Evolutionary conservation across 352 stramenopile genomes (phyloP).

Genomic region (Phytopythium cucurbitacearum): DNA sequence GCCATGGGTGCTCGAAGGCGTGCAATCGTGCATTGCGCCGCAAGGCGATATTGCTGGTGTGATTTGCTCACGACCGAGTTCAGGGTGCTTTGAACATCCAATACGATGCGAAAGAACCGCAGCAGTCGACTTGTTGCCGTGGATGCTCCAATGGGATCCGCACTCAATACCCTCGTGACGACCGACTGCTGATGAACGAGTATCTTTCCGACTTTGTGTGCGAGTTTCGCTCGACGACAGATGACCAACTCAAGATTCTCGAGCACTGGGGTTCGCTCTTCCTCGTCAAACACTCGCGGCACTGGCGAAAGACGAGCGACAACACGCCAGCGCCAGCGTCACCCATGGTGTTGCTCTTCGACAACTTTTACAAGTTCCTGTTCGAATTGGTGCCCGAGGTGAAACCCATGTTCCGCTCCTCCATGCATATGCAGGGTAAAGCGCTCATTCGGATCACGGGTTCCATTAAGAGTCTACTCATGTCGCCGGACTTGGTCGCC

Average conservation of each 20-base stretch:
- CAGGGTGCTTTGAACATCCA: no score
- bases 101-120: no score
- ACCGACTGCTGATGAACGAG: slow-evolving; percentile 17
- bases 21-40: no score
- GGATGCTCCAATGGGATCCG: slow-evolving; percentile 2
- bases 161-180: slow-evolving; percentile 11
- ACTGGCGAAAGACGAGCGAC: no score
- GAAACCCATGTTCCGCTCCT: slow-evolving; percentile 35
- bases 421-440: slow-evolving; percentile 36
- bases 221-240: slow-evolving; percentile 18
- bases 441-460: slow-evolving; percentile 34
- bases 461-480: slow-evolving; percentile 30
- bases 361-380: slow-evolving; percentile 37
- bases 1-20: no score
- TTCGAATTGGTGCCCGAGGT: slow-evolving; percentile 29
- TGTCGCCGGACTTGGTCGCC: slow-evolving; percentile 24
- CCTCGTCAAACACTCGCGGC: not conserved
- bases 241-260: slow-evolving; percentile 15
- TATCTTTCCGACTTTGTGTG: slow-evolving; percentile 23
- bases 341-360: slow-evolving; percentile 30
- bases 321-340: slow-evolving; percentile 6
- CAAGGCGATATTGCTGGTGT: no score
- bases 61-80: no score
- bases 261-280: slow-evolving; percentile 29
- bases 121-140: slow-evolving; percentile 14